Conservation (phyloP, 179 eudicot genomes). For the Sideroxylon spinosum region DNA sequence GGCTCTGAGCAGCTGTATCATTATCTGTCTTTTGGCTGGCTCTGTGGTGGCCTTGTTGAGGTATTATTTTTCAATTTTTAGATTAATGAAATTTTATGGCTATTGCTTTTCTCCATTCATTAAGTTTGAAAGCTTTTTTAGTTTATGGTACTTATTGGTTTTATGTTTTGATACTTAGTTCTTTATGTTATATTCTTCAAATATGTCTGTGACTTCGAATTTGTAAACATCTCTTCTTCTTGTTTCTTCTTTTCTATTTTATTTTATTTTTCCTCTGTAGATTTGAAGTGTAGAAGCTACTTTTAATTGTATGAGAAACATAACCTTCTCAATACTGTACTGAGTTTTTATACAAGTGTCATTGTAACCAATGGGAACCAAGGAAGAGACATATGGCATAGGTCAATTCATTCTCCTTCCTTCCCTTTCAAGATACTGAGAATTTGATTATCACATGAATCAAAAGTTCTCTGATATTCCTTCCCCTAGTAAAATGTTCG, state of each 20-base stretch:
- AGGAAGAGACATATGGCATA: too few relatives aligned
- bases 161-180: not conserved
- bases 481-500: too few relatives aligned
- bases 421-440: too few relatives aligned
- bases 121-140: conserved; percentile 8
- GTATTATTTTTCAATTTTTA: conserved; percentile 26
- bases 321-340: not conserved
- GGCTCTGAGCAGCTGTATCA: conserved; percentile 84
- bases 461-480: too few relatives aligned
- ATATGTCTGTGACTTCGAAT: not conserved
- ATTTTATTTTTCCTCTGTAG: not conserved
- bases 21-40: conserved; percentile 93
- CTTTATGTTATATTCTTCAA: not conserved
- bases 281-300: conserved; percentile 5
- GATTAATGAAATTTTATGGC: not conserved
- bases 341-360: not conserved
- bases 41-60: conserved; percentile 96
- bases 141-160: conserved; percentile 4
- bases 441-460: too few relatives aligned
- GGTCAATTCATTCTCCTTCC: too few relatives aligned
- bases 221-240: not conserved
- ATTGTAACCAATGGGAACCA: too few relatives aligned
- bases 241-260: too few relatives aligned
- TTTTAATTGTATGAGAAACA: not conserved
- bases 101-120: not conserved